These are phyloP conservation scores for Candida tibetensis DNA, from an alignment of 805 yeast species.

Conservation along the genomic window DNA sequence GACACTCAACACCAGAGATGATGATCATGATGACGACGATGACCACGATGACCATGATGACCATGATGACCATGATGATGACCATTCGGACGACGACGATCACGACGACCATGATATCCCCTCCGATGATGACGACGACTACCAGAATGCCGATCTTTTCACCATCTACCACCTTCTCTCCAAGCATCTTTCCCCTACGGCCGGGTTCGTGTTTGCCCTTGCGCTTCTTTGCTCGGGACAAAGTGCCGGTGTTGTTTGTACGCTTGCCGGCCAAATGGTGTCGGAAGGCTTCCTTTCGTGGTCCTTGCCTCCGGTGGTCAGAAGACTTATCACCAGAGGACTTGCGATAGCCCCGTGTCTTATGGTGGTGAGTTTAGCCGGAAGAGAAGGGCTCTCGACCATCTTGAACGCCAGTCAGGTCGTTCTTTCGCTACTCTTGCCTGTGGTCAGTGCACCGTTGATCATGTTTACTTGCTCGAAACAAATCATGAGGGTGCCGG, in stretches of 20 bases:
- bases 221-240: conserved; percentile 91
- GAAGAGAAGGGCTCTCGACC: conserved; percentile 75
- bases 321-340: conserved; percentile 77
- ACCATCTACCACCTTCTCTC: conserved; percentile 73
- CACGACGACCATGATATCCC: conserved; percentile 14
- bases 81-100: conserved; percentile 15
- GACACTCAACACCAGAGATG: background rate
- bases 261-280: conserved; percentile 91
- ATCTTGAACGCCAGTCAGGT: conserved; percentile 83
- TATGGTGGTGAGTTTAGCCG: conserved; percentile 65
- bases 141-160: conserved; percentile 65
- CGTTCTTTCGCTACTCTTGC: conserved; percentile 72
- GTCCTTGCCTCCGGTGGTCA: conserved; percentile 76
- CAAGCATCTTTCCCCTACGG: conserved; percentile 73
- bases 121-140: conserved; percentile 40
- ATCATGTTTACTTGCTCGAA: conserved; percentile 75
- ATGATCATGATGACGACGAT: conserved; percentile 11
- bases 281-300: conserved; percentile 85
- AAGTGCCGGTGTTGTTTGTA: conserved; percentile 92
- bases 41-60: conserved; percentile 15
- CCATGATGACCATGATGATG: conserved; percentile 12
- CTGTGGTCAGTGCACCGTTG: conserved; percentile 85
- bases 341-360: conserved; percentile 85
- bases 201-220: conserved; percentile 84
- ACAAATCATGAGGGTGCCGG: conserved; percentile 59